A percentile compares a stretch with the other conserved stretches of the same genome.
These are phyloP conservation scores for Metarhizium humberi DNA, from an alignment of 2,329 filamentous ascomycete species.

Conservation along the genomic window DNA sequence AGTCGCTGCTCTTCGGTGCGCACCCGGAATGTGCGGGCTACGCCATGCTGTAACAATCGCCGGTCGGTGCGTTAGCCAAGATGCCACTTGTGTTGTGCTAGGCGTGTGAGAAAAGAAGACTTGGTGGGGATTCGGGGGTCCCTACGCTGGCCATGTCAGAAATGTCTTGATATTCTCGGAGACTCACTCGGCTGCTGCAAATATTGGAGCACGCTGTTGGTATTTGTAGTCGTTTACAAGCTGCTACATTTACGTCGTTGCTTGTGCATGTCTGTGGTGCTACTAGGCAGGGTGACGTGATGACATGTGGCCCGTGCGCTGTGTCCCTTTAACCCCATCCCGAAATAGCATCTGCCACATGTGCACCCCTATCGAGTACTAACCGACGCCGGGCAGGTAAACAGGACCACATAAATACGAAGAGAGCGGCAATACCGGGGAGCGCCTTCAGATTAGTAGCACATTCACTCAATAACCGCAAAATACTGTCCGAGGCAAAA, in stretches of 20 bases:
- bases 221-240: too few relatives aligned
- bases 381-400: too few relatives aligned
- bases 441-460: too few relatives aligned
- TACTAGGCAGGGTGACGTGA: not conserved
- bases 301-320: not conserved
- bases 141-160: not conserved
- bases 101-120: not conserved
- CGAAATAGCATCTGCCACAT: too few relatives aligned
- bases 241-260: too few relatives aligned
- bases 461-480: too few relatives aligned
- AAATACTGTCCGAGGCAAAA: too few relatives aligned
- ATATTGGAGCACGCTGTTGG: too few relatives aligned
- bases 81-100: not conserved
- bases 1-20: constrained; percentile 57
- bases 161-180: not conserved
- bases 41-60: constrained; percentile 40
- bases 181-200: not conserved
- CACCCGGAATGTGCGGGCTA: constrained; percentile 52
- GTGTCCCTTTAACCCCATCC: not conserved
- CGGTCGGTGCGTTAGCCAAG: not conserved
- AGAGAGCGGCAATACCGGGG: too few relatives aligned
- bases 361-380: too few relatives aligned
- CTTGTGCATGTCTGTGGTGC: too few relatives aligned
- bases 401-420: too few relatives aligned
- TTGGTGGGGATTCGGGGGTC: not conserved